phyloP scores from a whole-genome alignment of 805 yeast species.

The Nakazawaea anatomiae region DNA sequence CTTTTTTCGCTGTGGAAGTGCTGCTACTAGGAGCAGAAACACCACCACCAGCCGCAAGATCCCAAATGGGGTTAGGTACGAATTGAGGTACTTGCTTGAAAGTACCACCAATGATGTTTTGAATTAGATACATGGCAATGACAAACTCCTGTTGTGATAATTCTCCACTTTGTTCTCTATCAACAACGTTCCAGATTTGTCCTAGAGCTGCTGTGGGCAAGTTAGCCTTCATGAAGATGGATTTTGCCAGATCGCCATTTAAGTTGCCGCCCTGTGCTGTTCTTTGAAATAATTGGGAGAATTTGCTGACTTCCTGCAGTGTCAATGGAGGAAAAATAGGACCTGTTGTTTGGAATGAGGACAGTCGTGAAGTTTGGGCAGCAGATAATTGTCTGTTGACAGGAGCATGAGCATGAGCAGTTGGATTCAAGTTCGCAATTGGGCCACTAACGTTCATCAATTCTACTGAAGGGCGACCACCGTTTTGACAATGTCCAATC shows the following conservation, averaged over 20 bases:
- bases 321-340: constrained; percentile 46
- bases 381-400: not conserved
- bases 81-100: constrained; percentile 33
- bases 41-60: constrained; percentile 15
- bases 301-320: constrained; percentile 53
- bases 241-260: constrained; percentile 76
- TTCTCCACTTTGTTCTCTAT: constrained; percentile 66
- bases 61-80: constrained; percentile 28
- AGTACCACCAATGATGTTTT: constrained; percentile 63
- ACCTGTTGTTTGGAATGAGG: constrained; percentile 10
- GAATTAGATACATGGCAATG: constrained; percentile 93
- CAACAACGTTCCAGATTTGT: constrained; percentile 86
- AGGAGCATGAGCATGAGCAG: not conserved
- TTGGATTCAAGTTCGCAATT: constrained; percentile 50
- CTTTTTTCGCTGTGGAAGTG: not conserved
- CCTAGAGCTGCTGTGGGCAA: constrained; percentile 74
- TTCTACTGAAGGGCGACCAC: constrained; percentile 47
- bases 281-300: constrained; percentile 67
- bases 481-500: constrained; percentile 81
- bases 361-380: constrained; percentile 22
- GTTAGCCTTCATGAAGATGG: constrained; percentile 83
- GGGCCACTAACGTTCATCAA: constrained; percentile 58
- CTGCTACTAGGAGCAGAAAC: too few species aligned
- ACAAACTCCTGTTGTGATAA: constrained; percentile 72
- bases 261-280: constrained; percentile 55